Percentiles rank a stretch among this genome's conserved stretches.
Evolutionary conservation across 306 rosid genomes (phyloP).

Genomic region (Vachellia collinsii): DNA sequence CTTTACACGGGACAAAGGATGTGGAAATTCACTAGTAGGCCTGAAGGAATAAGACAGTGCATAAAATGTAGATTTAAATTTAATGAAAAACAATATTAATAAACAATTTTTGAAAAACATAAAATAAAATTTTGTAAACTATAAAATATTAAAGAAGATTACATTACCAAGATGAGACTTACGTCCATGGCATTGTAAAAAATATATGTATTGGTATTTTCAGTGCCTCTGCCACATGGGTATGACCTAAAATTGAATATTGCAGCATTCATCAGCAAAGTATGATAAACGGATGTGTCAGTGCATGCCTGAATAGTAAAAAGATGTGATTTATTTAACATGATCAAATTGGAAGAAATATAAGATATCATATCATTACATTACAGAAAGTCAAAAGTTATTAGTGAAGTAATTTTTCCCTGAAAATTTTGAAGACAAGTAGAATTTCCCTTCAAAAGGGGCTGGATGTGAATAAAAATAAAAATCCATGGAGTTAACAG

Average conservation of each 20-base stretch:
- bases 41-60: neutral
- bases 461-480: neutral
- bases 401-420: neutral
- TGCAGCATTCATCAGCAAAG: neutral
- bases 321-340: neutral
- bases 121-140: neutral
- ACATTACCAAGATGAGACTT: neutral
- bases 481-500: neutral
- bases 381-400: neutral
- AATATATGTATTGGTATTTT: slow-evolving; percentile 1
- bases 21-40: slow-evolving; percentile 64
- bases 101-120: neutral
- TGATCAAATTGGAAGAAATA: too few relatives aligned
- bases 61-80: neutral
- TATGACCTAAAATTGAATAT: slow-evolving; percentile 1
- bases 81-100: too few relatives aligned
- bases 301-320: neutral
- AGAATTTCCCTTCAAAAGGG: neutral
- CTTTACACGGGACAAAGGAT: slow-evolving; percentile 96
- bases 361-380: neutral
- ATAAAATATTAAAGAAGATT: neutral
- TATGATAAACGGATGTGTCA: neutral
- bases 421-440: neutral
- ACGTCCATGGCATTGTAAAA: neutral
- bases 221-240: slow-evolving; percentile 5